Evolutionary conservation across 2,329 filamentous ascomycete species (phyloP).

Genomic region (Diaporthe destruens): DNA sequence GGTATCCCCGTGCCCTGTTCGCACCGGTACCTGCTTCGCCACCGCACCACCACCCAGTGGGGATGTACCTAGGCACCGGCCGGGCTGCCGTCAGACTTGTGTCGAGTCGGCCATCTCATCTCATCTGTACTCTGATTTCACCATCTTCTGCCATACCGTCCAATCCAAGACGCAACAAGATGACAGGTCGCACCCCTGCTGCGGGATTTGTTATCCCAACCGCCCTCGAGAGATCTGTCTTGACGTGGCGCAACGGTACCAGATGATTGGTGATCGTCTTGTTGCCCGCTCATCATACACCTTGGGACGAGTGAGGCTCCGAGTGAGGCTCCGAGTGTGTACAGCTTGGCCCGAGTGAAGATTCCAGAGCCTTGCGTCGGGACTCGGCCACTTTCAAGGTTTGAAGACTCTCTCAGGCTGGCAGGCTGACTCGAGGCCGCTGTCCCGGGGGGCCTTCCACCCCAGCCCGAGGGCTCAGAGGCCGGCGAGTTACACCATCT

Average conservation of each 20-base stretch:
- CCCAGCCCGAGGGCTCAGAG: conserved; percentile 14
- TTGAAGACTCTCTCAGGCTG: not conserved
- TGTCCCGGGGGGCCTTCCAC: not conserved
- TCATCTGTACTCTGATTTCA: not conserved
- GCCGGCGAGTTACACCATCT: conserved; percentile 38
- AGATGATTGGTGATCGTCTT: conserved; percentile 1
- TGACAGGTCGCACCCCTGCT: conserved; percentile 19
- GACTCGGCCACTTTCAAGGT: not conserved
- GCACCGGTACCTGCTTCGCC: not conserved
- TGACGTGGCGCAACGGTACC: not conserved
- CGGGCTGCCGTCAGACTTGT: conserved; percentile 16
- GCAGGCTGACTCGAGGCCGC: conserved; percentile 27
- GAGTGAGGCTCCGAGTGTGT: conserved; percentile 7
- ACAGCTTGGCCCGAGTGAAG: not conserved
- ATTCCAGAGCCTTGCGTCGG: conserved; percentile 14
- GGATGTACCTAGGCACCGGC: conserved; percentile 15
- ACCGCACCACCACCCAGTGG: not conserved
- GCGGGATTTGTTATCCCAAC: conserved; percentile 2
- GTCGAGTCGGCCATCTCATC: conserved; percentile 28
- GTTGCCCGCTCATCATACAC: conserved; percentile 13
- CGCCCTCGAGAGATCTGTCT: not conserved
- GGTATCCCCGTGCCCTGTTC: conserved; percentile 3
- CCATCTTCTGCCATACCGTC: not conserved
- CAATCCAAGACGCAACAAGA: not conserved
- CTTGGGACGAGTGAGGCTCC: conserved; percentile 23